Evolutionary conservation across 164 flowering plant genomes (phyloP).

Genomic region (Santalum album): DNA sequence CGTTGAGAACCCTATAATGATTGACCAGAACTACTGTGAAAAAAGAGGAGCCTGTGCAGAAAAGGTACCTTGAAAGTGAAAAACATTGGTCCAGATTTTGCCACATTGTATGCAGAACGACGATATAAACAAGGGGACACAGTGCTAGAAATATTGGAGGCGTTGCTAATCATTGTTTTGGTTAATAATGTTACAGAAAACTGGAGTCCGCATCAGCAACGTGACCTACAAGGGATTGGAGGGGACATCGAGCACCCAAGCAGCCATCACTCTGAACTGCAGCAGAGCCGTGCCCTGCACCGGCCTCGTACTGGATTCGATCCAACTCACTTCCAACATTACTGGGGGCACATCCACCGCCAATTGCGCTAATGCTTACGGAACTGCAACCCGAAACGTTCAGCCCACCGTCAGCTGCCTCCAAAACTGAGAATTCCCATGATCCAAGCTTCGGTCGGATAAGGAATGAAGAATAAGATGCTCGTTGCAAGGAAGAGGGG

Average conservation of each 20-base stretch:
- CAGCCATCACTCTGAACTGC: constrained; percentile 32
- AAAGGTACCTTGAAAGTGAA: too few relatives aligned
- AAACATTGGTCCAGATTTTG: too few relatives aligned
- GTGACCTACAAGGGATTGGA: constrained; percentile 17
- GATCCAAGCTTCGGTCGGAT: too few relatives aligned
- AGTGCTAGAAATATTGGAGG: too few relatives aligned
- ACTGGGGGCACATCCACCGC: constrained; percentile 12
- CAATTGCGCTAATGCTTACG: constrained; percentile 25
- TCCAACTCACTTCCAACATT: constrained; percentile 10
- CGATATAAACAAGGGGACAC: too few relatives aligned
- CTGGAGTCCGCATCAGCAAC: constrained; percentile 38
- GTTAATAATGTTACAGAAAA: constrained; percentile 6
- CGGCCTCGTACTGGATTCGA: constrained; percentile 16
- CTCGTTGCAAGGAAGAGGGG: too few relatives aligned
- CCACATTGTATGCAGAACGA: too few relatives aligned
- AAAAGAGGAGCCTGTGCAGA: constrained; percentile 17
- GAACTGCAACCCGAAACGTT: constrained; percentile 9
- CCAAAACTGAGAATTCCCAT: background rate
- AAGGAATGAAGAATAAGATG: too few relatives aligned
- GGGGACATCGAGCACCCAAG: constrained; percentile 33
- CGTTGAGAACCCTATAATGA: constrained; percentile 42
- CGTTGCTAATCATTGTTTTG: too few relatives aligned
- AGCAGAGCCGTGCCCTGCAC: constrained; percentile 25
- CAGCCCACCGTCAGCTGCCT: constrained; percentile 18
- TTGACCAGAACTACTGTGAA: constrained; percentile 51